These are phyloP conservation scores for Kockovaella imperatae DNA, from an alignment of 768 basidiomycete genomes.

Conservation along the genomic window DNA sequence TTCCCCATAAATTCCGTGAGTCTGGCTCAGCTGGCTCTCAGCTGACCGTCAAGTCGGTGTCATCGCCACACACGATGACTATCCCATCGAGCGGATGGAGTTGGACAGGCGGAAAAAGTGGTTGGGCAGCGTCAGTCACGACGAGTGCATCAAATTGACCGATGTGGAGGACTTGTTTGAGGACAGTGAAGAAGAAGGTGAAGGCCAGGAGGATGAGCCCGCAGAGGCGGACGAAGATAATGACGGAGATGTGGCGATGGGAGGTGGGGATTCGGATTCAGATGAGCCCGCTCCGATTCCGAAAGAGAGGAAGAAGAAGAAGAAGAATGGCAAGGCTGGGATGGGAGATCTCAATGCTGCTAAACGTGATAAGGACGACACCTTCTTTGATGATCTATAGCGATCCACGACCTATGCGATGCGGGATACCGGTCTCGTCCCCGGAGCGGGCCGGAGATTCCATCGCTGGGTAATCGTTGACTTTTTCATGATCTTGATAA, in stretches of 20 bases:
- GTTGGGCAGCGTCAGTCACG: conserved; percentile 90
- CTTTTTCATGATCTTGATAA: no score
- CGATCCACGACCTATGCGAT: background rate
- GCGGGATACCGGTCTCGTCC: background rate
- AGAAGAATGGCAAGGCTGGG: conserved; percentile 2
- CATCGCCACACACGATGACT: conserved; percentile 83
- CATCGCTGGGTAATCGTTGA: no score
- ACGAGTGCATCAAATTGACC: conserved; percentile 74
- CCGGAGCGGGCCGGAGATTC: no score
- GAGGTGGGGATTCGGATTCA: background rate
- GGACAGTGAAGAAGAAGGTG: conserved; percentile 48
- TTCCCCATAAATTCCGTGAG: conserved; percentile 69
- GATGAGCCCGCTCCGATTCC: background rate
- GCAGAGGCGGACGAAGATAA: conserved; percentile 9
- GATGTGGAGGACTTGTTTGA: conserved; percentile 71
- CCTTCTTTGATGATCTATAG: conserved; percentile 18
- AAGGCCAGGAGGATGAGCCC: conserved; percentile 6
- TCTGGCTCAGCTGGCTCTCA: background rate
- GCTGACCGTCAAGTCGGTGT: conserved; percentile 54
- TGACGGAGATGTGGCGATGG: conserved; percentile 8
- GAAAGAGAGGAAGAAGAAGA: background rate
- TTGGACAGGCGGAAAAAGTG: conserved; percentile 62
- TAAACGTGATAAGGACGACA: background rate
- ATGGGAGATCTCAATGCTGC: conserved; percentile 10
- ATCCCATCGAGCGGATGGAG: conserved; percentile 79